A percentile compares a stretch with the other conserved stretches of the same genome.
These are phyloP conservation scores for Aaosphaeria pasadenensis DNA, from an alignment of 2,329 filamentous ascomycete genomes.

Conservation along the genomic window DNA sequence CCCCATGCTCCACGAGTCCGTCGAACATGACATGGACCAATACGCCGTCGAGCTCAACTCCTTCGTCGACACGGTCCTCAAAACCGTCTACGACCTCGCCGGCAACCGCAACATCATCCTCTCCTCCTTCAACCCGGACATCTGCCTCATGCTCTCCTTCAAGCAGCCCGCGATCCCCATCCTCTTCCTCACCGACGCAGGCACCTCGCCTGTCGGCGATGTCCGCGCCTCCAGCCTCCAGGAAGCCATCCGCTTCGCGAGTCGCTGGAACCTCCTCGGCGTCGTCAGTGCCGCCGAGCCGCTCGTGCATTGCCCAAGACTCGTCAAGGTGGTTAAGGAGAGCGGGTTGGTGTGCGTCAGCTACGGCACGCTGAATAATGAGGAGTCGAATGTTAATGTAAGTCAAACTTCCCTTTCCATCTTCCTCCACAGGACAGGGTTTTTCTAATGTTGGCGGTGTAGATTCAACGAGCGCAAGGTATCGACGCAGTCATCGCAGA, in stretches of 20 bases:
- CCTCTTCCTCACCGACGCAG: slow-evolving; percentile 88
- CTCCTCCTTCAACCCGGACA: slow-evolving; percentile 95
- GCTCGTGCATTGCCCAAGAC: slow-evolving; percentile 79
- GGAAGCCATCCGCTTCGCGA: slow-evolving; percentile 92
- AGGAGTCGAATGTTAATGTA: slow-evolving; percentile 81
- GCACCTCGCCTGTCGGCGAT: slow-evolving; percentile 76
- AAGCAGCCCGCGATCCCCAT: slow-evolving; percentile 98
- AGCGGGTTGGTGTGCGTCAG: slow-evolving; percentile 90
- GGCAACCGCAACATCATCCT: slow-evolving; percentile 90
- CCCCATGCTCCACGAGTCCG: slow-evolving; percentile 92
- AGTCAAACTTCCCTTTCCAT: slow-evolving; percentile 30
- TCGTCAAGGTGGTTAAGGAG: slow-evolving; percentile 93
- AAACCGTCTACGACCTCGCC: slow-evolving; percentile 83
- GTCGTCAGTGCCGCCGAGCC: slow-evolving; percentile 88
- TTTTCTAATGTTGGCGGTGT: slow-evolving; percentile 4
- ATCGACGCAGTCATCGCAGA: slow-evolving; percentile 99
- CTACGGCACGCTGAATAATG: slow-evolving; percentile 89
- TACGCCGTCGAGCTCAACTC: slow-evolving; percentile 95
- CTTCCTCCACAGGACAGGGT: neutral
- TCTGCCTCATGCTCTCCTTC: slow-evolving; percentile 89
- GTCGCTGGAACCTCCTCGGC: slow-evolving; percentile 89
- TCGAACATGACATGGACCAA: slow-evolving; percentile 94
- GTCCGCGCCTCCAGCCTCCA: slow-evolving; percentile 88
- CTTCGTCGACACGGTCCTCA: slow-evolving; percentile 90
- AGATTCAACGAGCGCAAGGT: slow-evolving; percentile 88